Evolutionary conservation across 2,329 filamentous ascomycete genomes (phyloP), one percentile per base, ranked within the genome.

Genomic region (Ustilaginoidea virens): DNA sequence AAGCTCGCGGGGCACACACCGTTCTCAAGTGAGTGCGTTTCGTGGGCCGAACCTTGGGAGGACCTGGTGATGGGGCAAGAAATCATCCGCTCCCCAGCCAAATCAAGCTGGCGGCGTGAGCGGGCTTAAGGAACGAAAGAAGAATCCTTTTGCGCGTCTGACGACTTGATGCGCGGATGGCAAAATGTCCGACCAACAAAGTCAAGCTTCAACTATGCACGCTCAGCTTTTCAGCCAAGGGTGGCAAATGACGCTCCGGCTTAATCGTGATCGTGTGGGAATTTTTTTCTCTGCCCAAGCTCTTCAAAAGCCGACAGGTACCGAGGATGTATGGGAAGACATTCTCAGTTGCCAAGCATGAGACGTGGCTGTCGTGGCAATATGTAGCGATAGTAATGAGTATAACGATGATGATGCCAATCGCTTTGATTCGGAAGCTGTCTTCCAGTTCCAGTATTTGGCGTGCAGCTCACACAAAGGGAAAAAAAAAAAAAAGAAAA

Each of bases 121-220:
- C n/a, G n/a, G n/a, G n/a, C n/a, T n/a, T n/a, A n/a, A n/a, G n/a
- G n/a, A n/a, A n/a, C n/a, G n/a, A n/a, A n/a, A n/a, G n/a, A n/a
- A n/a, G n/a, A n/a, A n/a, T n/a, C n/a, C n/a, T n/a, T n/a, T n/a
- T n/a, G n/a, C n/a, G n/a, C n/a, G n/a, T n/a, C n/a, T n/a, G n/a
- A n/a, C n/a, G n/a, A n/a, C n/a, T n/a, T n/a, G n/a, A n/a, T n/a
- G n/a, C n/a, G n/a, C n/a, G n/a, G n/a, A n/a, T n/a, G n/a, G n/a
- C n/a, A n/a, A 29, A 40, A 41, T 87, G 80, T 90, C 58, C 63
- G 80, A 77, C 69, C 80, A 75, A 72, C 80, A 80, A 82, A 93
- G 82, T 92, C 86, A 93, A 92, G 71, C 82, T 63, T 68, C 75
- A 72, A 77, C 82, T 80, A 93, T 74, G 76, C 81, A 79, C 73